Conservation (phyloP, 768 basidiomycete genomes). For the Amylocystis lapponica region DNA sequence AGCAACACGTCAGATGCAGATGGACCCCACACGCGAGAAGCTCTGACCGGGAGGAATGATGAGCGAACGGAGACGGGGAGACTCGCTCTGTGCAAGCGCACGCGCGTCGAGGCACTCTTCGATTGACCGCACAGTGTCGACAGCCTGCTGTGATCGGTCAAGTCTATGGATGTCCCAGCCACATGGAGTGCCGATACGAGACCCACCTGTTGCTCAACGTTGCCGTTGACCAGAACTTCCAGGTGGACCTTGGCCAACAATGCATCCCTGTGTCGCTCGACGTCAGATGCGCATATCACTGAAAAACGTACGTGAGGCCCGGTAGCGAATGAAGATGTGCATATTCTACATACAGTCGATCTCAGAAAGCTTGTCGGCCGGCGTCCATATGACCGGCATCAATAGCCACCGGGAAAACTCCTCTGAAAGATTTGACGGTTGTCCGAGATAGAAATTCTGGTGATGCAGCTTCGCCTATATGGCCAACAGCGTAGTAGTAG, state of each 20-base stretch:
- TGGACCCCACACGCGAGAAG: not conserved
- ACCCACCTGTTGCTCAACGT: constrained; percentile 30
- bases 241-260: constrained; percentile 36
- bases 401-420: constrained; percentile 34
- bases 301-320: not conserved
- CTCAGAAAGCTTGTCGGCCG: constrained; percentile 34
- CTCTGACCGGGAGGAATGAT: constrained; percentile 38
- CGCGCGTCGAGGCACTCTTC: constrained; percentile 33
- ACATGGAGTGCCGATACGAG: too few relatives aligned
- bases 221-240: constrained; percentile 44
- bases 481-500: constrained; percentile 1
- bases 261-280: constrained; percentile 34
- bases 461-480: constrained; percentile 23
- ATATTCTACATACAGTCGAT: constrained; percentile 30
- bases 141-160: constrained; percentile 32
- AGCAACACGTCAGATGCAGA: not conserved
- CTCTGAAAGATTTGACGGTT: constrained; percentile 26
- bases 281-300: constrained; percentile 37
- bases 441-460: constrained; percentile 37
- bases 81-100: constrained; percentile 34
- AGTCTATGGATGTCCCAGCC: not conserved
- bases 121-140: constrained; percentile 29
- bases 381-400: constrained; percentile 35
- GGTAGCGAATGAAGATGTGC: not conserved
- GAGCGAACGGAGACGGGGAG: constrained; percentile 33